A percentile compares a stretch with the other conserved stretches of the same genome.
These are phyloP conservation scores for Irpex sp. DNA, from an alignment of 1,284 basidiomycete genomes.

Conservation along the genomic window DNA sequence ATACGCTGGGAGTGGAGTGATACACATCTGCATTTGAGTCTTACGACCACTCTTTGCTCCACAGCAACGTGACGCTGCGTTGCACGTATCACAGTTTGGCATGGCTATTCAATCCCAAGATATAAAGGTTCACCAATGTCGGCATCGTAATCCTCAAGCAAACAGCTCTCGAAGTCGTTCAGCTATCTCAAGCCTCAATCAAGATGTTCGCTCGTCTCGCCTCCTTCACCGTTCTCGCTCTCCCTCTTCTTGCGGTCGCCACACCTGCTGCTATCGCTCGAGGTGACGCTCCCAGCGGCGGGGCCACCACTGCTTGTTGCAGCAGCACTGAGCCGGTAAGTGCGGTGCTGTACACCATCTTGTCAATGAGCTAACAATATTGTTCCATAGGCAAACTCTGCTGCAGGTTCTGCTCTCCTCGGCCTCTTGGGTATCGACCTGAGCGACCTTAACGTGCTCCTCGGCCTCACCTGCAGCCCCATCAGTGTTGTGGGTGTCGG, in stretches of 20 bases:
- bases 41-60: background rate
- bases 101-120: background rate
- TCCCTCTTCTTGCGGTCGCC: conserved; percentile 13
- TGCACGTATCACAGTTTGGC: background rate
- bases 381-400: conserved; percentile 5
- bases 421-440: conserved; percentile 2
- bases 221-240: conserved; percentile 2
- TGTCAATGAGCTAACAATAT: background rate
- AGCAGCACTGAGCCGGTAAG: conserved; percentile 3
- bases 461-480: conserved; percentile 12
- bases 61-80: background rate
- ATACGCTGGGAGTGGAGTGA: background rate
- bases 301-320: conserved; percentile 9
- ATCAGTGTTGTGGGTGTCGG: conserved; percentile 12
- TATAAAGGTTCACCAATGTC: background rate
- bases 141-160: background rate
- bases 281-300: background rate
- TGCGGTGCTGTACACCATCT: too few species aligned
- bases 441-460: conserved; percentile 7
- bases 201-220: conserved; percentile 12
- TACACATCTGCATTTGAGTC: background rate
- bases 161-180: conserved; percentile 1
- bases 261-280: conserved; percentile 9
- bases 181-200: background rate
- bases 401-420: background rate